Conservation (phyloP, 768 basidiomycete genomes). For the Leucocoprinus leucothites region DNA sequence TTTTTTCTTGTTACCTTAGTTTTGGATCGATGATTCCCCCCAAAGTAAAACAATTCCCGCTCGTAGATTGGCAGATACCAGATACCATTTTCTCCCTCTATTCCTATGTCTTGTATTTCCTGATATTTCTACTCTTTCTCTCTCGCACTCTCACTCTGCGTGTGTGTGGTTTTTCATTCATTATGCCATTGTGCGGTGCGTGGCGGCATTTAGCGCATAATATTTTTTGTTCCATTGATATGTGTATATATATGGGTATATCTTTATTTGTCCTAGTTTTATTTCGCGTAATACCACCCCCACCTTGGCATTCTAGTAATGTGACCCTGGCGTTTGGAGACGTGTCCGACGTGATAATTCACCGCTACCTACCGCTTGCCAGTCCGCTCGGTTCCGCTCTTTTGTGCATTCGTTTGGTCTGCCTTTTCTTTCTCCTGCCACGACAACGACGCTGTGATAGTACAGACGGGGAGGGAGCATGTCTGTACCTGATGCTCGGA, state of each 20-base stretch:
- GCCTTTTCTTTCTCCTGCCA: slow-evolving; percentile 11
- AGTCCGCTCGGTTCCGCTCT: slow-evolving; percentile 6
- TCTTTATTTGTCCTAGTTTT: slow-evolving; percentile 29
- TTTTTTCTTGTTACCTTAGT: neutral
- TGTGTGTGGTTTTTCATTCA: neutral
- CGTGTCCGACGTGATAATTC: slow-evolving; percentile 7
- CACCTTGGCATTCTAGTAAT: slow-evolving; percentile 11
- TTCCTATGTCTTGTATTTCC: neutral
- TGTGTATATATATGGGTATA: slow-evolving; percentile 16
- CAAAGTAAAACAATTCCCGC: no score
- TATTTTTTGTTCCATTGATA: neutral
- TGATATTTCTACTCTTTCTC: neutral
- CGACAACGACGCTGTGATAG: neutral
- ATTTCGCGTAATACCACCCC: neutral
- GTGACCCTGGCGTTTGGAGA: slow-evolving; percentile 6
- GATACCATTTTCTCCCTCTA: neutral
- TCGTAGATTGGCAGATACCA: neutral
- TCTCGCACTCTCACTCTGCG: neutral
- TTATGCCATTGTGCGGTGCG: neutral
- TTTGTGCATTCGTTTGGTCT: no score
- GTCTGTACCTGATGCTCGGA: slow-evolving; percentile 67
- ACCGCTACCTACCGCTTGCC: neutral
- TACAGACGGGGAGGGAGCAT: slow-evolving; percentile 28
- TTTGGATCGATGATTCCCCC: neutral
- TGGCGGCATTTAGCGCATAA: no score